Conservation (phyloP, 2,329 filamentous ascomycete species). For the Alternaria rosae region DNA sequence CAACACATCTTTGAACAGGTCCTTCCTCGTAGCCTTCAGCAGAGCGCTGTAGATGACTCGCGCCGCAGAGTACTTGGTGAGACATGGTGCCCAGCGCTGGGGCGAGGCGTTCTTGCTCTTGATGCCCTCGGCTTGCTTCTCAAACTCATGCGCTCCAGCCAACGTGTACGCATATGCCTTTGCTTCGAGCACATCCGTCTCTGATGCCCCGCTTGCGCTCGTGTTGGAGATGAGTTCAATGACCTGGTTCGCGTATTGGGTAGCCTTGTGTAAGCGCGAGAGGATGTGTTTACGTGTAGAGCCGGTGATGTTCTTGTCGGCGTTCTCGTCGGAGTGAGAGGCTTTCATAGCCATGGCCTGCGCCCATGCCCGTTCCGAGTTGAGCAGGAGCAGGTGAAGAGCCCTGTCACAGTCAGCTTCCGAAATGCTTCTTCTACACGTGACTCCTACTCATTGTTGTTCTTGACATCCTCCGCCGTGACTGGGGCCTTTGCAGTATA, state of each 20-base stretch:
- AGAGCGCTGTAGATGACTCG: slow-evolving; percentile 85
- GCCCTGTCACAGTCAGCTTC: slow-evolving; percentile 26
- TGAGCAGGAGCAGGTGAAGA: slow-evolving; percentile 74
- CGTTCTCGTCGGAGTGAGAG: slow-evolving; percentile 76
- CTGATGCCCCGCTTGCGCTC: slow-evolving; percentile 68
- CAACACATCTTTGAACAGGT: slow-evolving; percentile 85
- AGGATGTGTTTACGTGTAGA: slow-evolving; percentile 86
- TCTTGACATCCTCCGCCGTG: slow-evolving; percentile 76
- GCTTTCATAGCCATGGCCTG: slow-evolving; percentile 96
- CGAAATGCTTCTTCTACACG: background rate
- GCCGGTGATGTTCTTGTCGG: slow-evolving; percentile 75
- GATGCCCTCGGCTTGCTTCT: slow-evolving; percentile 71
- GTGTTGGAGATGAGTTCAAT: slow-evolving; percentile 70
- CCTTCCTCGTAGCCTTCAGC: slow-evolving; percentile 70
- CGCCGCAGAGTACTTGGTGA: slow-evolving; percentile 77
- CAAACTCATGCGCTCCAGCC: slow-evolving; percentile 79
- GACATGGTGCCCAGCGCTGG: slow-evolving; percentile 76
- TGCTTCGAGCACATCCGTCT: slow-evolving; percentile 81
- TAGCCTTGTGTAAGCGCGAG: slow-evolving; percentile 83
- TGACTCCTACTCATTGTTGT: slow-evolving; percentile 73
- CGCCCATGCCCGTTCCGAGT: slow-evolving; percentile 90
- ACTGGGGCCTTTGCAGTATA: slow-evolving; percentile 75
- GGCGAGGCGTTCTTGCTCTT: slow-evolving; percentile 47
- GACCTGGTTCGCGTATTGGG: slow-evolving; percentile 72
- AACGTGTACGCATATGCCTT: slow-evolving; percentile 82